Percentiles rank a stretch among this genome's conserved stretches.
Evolutionary conservation across 345 rosid species (phyloP).

Genomic region (Arabis hirsuta): DNA sequence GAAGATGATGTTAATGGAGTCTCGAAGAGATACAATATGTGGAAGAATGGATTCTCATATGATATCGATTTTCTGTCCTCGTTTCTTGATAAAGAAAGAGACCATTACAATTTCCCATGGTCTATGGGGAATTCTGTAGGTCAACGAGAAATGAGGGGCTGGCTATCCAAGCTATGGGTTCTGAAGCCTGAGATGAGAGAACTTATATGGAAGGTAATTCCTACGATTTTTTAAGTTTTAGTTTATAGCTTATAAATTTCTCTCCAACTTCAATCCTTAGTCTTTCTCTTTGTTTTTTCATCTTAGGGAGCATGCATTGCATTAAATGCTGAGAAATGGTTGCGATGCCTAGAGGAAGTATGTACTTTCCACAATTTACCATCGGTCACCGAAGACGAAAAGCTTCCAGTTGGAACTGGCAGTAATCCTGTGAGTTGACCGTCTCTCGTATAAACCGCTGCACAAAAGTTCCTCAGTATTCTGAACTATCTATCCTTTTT

Average conservation of each 20-base stretch:
- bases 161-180: constrained; percentile 87
- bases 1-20: constrained; percentile 45
- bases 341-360: constrained; percentile 66
- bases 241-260: constrained; percentile 8
- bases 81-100: constrained; percentile 81
- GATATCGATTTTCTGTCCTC: constrained; percentile 65
- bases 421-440: constrained; percentile 91
- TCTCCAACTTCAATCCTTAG: constrained; percentile 17
- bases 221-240: constrained; percentile 7
- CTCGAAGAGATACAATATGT: constrained; percentile 51
- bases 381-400: constrained; percentile 63
- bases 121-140: constrained; percentile 85
- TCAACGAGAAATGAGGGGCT: constrained; percentile 93
- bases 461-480: constrained; percentile 5
- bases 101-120: constrained; percentile 91
- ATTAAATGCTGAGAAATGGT: constrained; percentile 88
- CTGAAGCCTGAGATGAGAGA: constrained; percentile 77
- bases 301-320: constrained; percentile 92
- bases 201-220: constrained; percentile 83
- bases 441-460: constrained; percentile 10
- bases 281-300: constrained; percentile 10
- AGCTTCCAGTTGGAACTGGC: constrained; percentile 93
- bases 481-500: neutral
- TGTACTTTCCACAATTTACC: constrained; percentile 74
- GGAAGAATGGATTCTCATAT: constrained; percentile 69